Base-by-base conservation (phyloP, 164 flowering plant genomes). In the Vitis rotundifolia region DNA sequence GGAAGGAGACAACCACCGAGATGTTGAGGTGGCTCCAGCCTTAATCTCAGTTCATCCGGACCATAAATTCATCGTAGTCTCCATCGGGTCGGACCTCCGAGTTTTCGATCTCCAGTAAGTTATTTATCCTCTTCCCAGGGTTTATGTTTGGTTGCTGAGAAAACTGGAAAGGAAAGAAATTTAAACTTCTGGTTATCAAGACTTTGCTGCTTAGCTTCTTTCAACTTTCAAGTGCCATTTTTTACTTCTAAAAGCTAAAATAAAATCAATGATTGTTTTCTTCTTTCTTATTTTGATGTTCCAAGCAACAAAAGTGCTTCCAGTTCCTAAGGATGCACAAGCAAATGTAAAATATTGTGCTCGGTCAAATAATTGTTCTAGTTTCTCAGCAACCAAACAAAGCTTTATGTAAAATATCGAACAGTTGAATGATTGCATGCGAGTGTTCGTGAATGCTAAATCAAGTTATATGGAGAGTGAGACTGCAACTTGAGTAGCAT, bases 1-100 rank as follows among this genome's bases (percentile, higher is more conserved):
- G 59, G 87, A 79, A 10, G 81, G 71, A 64, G 92, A 75, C 6
- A 51, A 49, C 37, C 76, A 74, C 75, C 77, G 67, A 67, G 85
- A 80, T 52, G 59, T 72, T 11, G 98, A 94, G 76, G 93, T 89
- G 1, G 94, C 98, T 65, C 98, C 99, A 2, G 99, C 99, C 11
- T 73, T 91, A 44, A 88, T 93, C 10, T 77, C 99, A 3, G 84
- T 95, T 16, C 98, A 93, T 65, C 98, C 97, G 9, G 31, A 68
- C 61, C 88, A 87, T 72, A 64, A 81, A 15, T 93, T 83, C 15
- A 85, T 91, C 18, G 87, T 83, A 2, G 97, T 90, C 16, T 86
- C 99, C 13, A 83, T 84, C 66, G 98, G 98, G 19, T 81, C 91
- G 59, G 89, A 91, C 64, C 94, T 95, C 60, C 96, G 98, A 11